Base-by-base conservation (phyloP, 2,329 filamentous ascomycete genomes). In the Didymella sp. region DNA sequence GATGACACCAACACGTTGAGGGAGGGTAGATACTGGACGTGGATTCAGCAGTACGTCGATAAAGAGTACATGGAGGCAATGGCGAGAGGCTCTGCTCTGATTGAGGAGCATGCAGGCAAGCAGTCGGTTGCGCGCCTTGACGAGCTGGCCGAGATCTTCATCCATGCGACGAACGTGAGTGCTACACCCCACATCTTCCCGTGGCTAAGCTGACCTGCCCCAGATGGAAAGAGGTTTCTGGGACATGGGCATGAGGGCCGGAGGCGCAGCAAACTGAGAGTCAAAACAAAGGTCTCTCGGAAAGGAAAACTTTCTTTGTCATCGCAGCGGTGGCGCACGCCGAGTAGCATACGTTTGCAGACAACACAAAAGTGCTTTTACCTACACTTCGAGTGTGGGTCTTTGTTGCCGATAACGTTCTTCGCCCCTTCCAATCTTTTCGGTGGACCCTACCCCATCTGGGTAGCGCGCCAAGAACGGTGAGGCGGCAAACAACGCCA, bases 1-100 rank as follows among this genome's bases (percentile, higher is more conserved):
- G 80, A 80, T 13, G 87, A 90, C 59, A 78, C 83, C 45, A 80
- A 79, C n/a, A 89, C 87, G 31, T 68, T 79, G 45, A 81, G 82
- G 35, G 81, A 89, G 12, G 85, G 81, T 0, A 81, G 78, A 17
- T 98, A 96, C 78, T 95, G 90, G 89, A 84, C 87, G 42, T 98
- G 94, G 94, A 91, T 98, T 63, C 82, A 93, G 72, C 96, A 91
- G 70, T 98, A 97, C 71, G 85, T 90, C 15, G 89, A 88, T 2
- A 87, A 91, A 0, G 90, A 95, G 72, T 97, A 96, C 64, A 78
- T 81, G 0, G 81, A 87, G 60, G 90, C 91, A 6, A 90, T 96
- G 51, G 81, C 80, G 61, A 81, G 86, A 3, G 91, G 91, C 21
- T 66, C 60, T 90, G 90, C 85, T 59, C 77, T 96, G 27, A 81